Evolutionary conservation across 2,329 filamentous ascomycete genomes (phyloP), one percentile per base, ranked within the genome.

Genomic region (Chalaropsis ovoidea): DNA sequence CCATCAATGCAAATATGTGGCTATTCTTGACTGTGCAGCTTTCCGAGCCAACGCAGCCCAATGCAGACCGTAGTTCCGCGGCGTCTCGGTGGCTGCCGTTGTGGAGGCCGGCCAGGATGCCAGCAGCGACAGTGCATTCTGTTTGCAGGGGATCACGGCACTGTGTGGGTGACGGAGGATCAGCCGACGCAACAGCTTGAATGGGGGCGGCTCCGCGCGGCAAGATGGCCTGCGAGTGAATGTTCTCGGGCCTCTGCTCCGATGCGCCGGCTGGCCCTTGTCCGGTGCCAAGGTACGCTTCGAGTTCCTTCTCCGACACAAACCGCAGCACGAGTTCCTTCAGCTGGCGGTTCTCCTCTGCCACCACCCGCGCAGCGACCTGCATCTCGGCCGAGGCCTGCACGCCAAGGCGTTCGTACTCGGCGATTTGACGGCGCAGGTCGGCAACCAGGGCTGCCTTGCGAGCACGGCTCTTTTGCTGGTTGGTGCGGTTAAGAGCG

Each of bases 371-470:
- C 4, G 65, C 61, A 11, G 52, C 42, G 17, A 42, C 17, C 56
- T 66, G 65, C 41, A 66, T 54, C 13, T 58, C 52, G 10, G 42
- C n/a, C 22, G 65, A 60, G 35, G 65, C 65, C 56, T 63, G 61
- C 5, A 52, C 54, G 22, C 61, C 65, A 31, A 52, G 61, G 17
- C 61, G 17, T 52, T 66, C 61, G 31, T 63, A 52, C 22, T 35
- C 27, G 31, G 15, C 2, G 41, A 65, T 52, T 45, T 41, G 43
- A 41, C 39, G n/a, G n/a, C 54, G 39, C 7, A 63, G 39, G 7
- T 68, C 45, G 17, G 64, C 62, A 2, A 65, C 56, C n/a, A 62
- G 61, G 47, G 63, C 61, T 27, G 47, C 61, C 56, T 66, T 66
- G 61, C 52, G 61, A n/a, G 61, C 65, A 19, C 65, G 65, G 27